Conservation (phyloP, 371 early-diverging fungal genomes). For the Mortierella sp. region DNA sequence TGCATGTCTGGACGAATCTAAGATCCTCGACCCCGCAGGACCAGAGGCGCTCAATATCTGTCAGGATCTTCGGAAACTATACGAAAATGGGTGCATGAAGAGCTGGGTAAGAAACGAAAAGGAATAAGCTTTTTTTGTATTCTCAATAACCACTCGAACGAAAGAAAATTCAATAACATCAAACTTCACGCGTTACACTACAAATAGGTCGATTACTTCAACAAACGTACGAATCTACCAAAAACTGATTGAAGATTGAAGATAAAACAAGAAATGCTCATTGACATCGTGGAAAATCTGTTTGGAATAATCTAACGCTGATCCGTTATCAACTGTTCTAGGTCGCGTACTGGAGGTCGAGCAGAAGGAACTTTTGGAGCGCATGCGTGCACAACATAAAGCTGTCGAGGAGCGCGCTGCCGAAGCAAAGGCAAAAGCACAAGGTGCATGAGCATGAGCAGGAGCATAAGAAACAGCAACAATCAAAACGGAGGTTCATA, state of each 20-base stretch:
- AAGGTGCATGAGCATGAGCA: slow-evolving; percentile 3
- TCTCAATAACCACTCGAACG: not conserved
- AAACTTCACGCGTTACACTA: no score
- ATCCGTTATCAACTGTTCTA: no score
- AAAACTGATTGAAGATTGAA: no score
- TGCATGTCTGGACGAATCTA: slow-evolving; percentile 40
- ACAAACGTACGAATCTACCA: slow-evolving; percentile 42
- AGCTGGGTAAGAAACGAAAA: slow-evolving; percentile 39
- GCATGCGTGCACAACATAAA: slow-evolving; percentile 51
- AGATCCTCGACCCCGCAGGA: slow-evolving; percentile 40
- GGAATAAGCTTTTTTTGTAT: not conserved
- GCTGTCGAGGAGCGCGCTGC: slow-evolving; percentile 42
- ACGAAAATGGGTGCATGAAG: slow-evolving; percentile 52
- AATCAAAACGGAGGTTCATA: not conserved
- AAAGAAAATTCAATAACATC: no score
- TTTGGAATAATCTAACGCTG: no score
- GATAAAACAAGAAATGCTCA: not conserved
- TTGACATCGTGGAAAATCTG: no score
- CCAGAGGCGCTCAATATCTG: slow-evolving; percentile 36
- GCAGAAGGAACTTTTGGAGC: slow-evolving; percentile 51
- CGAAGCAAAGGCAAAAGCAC: slow-evolving; percentile 17
- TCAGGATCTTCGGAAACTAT: slow-evolving; percentile 39
- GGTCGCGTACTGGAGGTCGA: slow-evolving; percentile 52
- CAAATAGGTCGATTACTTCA: slow-evolving; percentile 53
- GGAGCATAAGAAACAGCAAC: not conserved